Conservation (phyloP, 805 yeast genomes). For the Hanseniaspora lachancei region DNA sequence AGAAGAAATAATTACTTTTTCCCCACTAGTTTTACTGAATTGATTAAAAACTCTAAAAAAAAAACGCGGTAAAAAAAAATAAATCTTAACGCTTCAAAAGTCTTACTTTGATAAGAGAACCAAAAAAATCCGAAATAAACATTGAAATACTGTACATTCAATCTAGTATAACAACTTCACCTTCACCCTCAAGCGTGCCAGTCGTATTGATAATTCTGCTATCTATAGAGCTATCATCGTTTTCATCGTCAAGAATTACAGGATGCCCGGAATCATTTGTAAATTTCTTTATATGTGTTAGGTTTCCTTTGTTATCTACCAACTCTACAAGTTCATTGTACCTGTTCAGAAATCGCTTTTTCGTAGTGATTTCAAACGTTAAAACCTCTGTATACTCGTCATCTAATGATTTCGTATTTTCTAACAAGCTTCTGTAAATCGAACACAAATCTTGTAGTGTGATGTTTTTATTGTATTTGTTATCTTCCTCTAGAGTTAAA, state of each 20-base stretch:
- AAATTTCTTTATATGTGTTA: constrained; percentile 23
- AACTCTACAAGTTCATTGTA: constrained; percentile 26
- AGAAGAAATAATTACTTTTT: too few species aligned
- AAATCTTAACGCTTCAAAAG: not conserved
- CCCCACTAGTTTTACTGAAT: not conserved
- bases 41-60: not conserved
- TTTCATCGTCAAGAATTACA: constrained; percentile 23
- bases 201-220: not conserved
- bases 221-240: not conserved
- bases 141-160: not conserved
- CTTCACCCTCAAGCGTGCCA: not conserved
- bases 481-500: constrained; percentile 25
- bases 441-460: constrained; percentile 24
- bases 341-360: constrained; percentile 26
- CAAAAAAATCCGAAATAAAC: too few species aligned
- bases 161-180: constrained; percentile 9
- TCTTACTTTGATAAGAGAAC: too few species aligned
- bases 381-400: constrained; percentile 12
- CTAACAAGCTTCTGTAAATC: constrained; percentile 22
- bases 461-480: constrained; percentile 24
- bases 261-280: constrained; percentile 25
- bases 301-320: constrained; percentile 25
- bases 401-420: constrained; percentile 18
- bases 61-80: not conserved
- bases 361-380: constrained; percentile 16